phyloP scores from a whole-genome alignment of 2,329 filamentous ascomycete species.

The Celoporthe dispersa region DNA sequence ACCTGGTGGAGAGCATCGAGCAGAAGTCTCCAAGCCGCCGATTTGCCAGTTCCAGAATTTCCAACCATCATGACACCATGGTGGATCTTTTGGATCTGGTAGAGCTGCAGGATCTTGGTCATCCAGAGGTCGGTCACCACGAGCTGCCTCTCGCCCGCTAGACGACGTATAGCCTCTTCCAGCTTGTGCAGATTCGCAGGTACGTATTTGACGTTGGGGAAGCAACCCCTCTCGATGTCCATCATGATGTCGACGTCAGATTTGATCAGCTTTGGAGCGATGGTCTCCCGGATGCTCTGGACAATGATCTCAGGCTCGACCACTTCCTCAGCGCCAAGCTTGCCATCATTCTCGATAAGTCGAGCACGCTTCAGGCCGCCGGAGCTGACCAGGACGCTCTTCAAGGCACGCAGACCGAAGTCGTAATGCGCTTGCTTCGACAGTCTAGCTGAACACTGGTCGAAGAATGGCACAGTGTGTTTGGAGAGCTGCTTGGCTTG shows the following conservation, averaged over 20 bases:
- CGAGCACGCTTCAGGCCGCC: conserved; percentile 91
- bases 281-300: conserved; percentile 97
- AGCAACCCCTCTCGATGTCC: conserved; percentile 80
- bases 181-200: conserved; percentile 84
- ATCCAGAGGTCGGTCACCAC: conserved; percentile 96
- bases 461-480: conserved; percentile 98
- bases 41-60: conserved; percentile 96
- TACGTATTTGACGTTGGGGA: conserved; percentile 91
- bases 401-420: conserved; percentile 94
- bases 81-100: conserved; percentile 97
- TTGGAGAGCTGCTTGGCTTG: conserved; percentile 93
- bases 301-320: conserved; percentile 98
- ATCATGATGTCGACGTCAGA: conserved; percentile 89
- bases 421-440: conserved; percentile 99
- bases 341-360: conserved; percentile 61
- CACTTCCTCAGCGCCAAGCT: conserved; percentile 68
- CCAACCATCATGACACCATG: conserved; percentile 99
- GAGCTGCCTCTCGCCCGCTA: conserved; percentile 83
- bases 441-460: conserved; percentile 77
- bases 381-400: conserved; percentile 98
- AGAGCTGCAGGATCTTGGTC: conserved; percentile 94
- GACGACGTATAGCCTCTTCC: conserved; percentile 77
- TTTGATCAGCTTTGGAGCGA: conserved; percentile 94
- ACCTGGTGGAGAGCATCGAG: conserved; percentile 89
- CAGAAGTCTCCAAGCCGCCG: conserved; percentile 89